These are phyloP conservation scores for Neurospora sp. DNA, from an alignment of 495 filamentous ascomycete species.

Conservation along the genomic window DNA sequence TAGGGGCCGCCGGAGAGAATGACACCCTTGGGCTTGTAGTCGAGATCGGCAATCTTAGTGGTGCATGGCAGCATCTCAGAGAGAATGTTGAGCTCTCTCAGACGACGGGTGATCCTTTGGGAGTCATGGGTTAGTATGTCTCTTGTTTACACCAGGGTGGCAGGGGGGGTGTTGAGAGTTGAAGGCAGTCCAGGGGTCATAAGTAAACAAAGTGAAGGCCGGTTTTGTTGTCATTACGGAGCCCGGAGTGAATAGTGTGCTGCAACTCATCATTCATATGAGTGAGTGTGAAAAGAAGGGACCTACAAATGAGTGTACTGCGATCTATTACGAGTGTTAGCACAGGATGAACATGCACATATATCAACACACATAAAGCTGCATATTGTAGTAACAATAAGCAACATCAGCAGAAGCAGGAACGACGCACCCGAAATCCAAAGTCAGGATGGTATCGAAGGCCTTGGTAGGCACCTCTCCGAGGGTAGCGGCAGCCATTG, in stretches of 20 bases:
- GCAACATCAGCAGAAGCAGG: not conserved
- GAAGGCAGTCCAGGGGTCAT: not conserved
- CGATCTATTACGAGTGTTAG: not conserved
- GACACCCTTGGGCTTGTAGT: conserved; percentile 74
- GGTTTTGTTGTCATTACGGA: not conserved
- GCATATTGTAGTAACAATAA: not conserved
- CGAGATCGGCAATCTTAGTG: conserved; percentile 66
- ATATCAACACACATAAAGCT: not conserved
- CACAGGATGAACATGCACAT: not conserved
- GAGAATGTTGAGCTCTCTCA: conserved; percentile 76
- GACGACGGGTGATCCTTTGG: conserved; percentile 52
- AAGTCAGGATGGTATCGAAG: not conserved
- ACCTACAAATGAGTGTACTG: not conserved
- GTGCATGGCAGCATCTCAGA: conserved; percentile 92
- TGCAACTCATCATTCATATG: not conserved
- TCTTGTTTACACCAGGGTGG: not conserved
- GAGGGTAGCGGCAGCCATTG: not conserved
- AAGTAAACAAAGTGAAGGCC: not conserved
- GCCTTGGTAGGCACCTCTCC: not conserved
- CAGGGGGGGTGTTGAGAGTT: not conserved
- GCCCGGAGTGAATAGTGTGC: not conserved
- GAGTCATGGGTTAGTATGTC: not conserved
- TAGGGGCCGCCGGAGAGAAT: conserved; percentile 55
- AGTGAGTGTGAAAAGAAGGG: not conserved
- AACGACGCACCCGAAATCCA: not conserved